phyloP scores from a whole-genome alignment of 306 rosid species.

The Trichosanthes cucumerina region DNA sequence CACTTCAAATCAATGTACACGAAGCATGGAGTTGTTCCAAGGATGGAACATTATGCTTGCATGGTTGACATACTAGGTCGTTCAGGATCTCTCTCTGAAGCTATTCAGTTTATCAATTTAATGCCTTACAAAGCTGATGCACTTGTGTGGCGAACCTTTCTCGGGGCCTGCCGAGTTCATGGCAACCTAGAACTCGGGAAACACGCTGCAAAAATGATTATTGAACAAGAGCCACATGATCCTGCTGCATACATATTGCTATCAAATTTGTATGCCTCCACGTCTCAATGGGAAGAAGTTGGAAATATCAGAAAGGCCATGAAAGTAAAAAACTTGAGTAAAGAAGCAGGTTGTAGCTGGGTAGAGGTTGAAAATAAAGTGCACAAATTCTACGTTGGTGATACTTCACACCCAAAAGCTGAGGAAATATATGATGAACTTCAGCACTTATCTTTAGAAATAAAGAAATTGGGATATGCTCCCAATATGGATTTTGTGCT shows the following conservation, averaged over 20 bases:
- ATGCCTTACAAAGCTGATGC: conserved; percentile 55
- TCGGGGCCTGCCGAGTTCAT: conserved; percentile 52
- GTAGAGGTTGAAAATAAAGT: conserved; percentile 45
- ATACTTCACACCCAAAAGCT: conserved; percentile 52
- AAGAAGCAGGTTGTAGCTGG: conserved; percentile 64
- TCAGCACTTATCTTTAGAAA: conserved; percentile 25
- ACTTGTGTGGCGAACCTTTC: conserved; percentile 62
- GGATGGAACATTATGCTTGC: conserved; percentile 63
- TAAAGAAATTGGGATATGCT: conserved; percentile 43
- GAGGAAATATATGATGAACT: conserved; percentile 43
- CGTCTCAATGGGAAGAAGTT: conserved; percentile 45
- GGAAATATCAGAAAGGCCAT: conserved; percentile 39
- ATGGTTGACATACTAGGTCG: conserved; percentile 59
- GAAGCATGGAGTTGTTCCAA: conserved; percentile 35
- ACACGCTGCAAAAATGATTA: conserved; percentile 51
- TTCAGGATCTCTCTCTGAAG: conserved; percentile 51
- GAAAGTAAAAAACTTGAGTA: conserved; percentile 38
- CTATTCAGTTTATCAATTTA: conserved; percentile 32
- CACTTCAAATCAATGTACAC: conserved; percentile 39
- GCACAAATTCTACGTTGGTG: conserved; percentile 54
- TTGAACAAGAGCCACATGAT: conserved; percentile 44
- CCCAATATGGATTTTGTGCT: conserved; percentile 54
- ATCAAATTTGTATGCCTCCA: conserved; percentile 53
- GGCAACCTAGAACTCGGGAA: conserved; percentile 44
- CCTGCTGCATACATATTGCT: conserved; percentile 46